Percentiles rank a stretch among this genome's conserved stretches.
Conservation (phyloP, 768 basidiomycete species). For the Phlebiopsis gigantea region DNA sequence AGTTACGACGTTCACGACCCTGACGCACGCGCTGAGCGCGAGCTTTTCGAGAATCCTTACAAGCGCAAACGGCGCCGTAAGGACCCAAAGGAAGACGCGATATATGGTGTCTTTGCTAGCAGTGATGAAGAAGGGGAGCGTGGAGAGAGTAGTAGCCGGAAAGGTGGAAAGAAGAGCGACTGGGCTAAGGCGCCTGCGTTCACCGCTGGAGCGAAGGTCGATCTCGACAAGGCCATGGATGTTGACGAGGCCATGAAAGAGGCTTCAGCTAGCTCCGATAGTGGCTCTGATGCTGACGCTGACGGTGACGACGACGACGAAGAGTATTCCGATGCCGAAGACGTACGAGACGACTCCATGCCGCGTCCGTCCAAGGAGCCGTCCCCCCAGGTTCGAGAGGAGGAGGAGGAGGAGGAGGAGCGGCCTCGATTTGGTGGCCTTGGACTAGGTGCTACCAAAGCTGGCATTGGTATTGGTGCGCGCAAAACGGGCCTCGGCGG, state of each 20-base stretch:
- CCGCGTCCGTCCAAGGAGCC: conserved; percentile 48
- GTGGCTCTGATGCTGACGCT: conserved; percentile 21
- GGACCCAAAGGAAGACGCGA: conserved; percentile 63
- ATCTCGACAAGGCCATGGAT: conserved; percentile 39
- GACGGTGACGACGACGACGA: conserved; percentile 30
- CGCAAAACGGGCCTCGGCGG: conserved; percentile 13
- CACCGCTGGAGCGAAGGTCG: conserved; percentile 48
- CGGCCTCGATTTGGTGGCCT: conserved; percentile 43
- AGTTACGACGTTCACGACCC: conserved; percentile 46
- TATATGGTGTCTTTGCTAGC: conserved; percentile 73
- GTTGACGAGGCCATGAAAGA: conserved; percentile 31
- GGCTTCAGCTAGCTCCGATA: conserved; percentile 34
- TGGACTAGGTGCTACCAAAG: conserved; percentile 30
- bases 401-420: conserved; percentile 44
- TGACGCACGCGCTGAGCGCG: conserved; percentile 67
- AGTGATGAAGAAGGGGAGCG: conserved; percentile 50
- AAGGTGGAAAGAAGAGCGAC: conserved; percentile 39
- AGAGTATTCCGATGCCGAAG: conserved; percentile 31
- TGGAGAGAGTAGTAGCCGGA: conserved; percentile 14
- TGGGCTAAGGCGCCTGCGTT: conserved; percentile 80
- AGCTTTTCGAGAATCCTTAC: conserved; percentile 75
- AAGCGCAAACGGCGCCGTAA: conserved; percentile 60
- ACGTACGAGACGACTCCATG: conserved; percentile 29
- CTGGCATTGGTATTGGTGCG: conserved; percentile 31
- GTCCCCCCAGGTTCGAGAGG: conserved; percentile 50